These are phyloP conservation scores for Physocladia obscura DNA, from an alignment of 192 early-diverging fungal species.

Conservation along the genomic window DNA sequence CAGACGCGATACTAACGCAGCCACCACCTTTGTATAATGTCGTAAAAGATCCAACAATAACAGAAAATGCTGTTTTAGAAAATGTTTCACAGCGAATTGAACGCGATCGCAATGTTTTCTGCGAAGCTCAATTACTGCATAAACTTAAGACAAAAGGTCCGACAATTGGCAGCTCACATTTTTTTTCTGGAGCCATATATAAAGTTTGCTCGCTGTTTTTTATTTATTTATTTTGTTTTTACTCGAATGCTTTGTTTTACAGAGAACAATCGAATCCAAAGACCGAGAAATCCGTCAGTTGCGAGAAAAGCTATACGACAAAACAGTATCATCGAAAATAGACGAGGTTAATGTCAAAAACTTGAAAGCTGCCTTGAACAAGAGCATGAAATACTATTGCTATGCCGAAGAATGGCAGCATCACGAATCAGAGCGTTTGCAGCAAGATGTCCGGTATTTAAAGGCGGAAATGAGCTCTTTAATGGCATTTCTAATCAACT, in stretches of 20 bases:
- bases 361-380: conserved; percentile 45
- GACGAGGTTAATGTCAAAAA: conserved; percentile 46
- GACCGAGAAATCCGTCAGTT: conserved; percentile 50
- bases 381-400: conserved; percentile 55
- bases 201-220: conserved; percentile 22
- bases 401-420: conserved; percentile 64
- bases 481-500: conserved; percentile 60
- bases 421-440: conserved; percentile 46
- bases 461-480: conserved; percentile 55
- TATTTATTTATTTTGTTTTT: not conserved
- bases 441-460: conserved; percentile 48
- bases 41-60: conserved; percentile 47
- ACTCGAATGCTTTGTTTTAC: not conserved
- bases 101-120: conserved; percentile 42
- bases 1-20: conserved; percentile 32
- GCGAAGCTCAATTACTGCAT: conserved; percentile 17
- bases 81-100: conserved; percentile 40
- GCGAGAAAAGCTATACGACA: conserved; percentile 46
- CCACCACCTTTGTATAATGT: conserved; percentile 51
- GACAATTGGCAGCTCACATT: conserved; percentile 4
- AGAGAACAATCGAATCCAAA: conserved; percentile 47
- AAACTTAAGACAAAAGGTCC: conserved; percentile 16
- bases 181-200: conserved; percentile 51
- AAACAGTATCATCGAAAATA: conserved; percentile 11
- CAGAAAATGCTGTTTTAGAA: conserved; percentile 33